Base-by-base conservation (phyloP, 108 stramenopile genomes). In the Phaeodactylum tricornutum region DNA sequence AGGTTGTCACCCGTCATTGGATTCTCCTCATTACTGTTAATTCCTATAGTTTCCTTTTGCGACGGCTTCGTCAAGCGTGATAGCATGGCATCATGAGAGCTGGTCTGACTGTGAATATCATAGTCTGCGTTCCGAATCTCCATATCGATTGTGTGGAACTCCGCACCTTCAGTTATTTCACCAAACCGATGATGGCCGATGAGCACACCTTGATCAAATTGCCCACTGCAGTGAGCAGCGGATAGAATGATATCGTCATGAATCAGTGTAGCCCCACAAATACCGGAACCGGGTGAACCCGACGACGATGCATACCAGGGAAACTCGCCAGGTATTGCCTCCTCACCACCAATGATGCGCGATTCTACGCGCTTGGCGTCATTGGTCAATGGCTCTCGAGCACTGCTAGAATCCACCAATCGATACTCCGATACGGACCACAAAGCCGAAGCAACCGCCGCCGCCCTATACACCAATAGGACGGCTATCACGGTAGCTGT, bases 191-290 rank as follows among this genome's bases (percentile, higher is more conserved):
- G 29, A 1, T 40, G 16, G 1, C 53, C 53, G 29, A 55, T 31
- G 19, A 39, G 16, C 8, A 52, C 50, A n/a, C n/a, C n/a, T n/a
- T n/a, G n/a, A 2, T 19, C 29, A 38, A 22, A 52, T 8, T 34
- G 22, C 1, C 7, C 24, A 3, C 15, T 57, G 32, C 75, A 77
- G 42, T 77, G 75, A 0, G 71, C 75, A 2, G 71, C 58, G 0
- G 71, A 66, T 20, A 77, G 9, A 36, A 77, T n/a, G 2, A 69
- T 38, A 37, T 77, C 71, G 17, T 67, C 67, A 21, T 68, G 60
- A 50, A 77, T 54, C 5, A 77, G 55, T 11, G 50, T 23, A 16
- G 59, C 75, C 5, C 64, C 64, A 53, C 75, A 77, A n/a, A n/a
- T n/a, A n/a, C n/a, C n/a, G n/a, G n/a, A n/a, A n/a, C n/a, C n/a